Conservation (phyloP, 306 rosid species). For the Gillenia trifoliata region DNA sequence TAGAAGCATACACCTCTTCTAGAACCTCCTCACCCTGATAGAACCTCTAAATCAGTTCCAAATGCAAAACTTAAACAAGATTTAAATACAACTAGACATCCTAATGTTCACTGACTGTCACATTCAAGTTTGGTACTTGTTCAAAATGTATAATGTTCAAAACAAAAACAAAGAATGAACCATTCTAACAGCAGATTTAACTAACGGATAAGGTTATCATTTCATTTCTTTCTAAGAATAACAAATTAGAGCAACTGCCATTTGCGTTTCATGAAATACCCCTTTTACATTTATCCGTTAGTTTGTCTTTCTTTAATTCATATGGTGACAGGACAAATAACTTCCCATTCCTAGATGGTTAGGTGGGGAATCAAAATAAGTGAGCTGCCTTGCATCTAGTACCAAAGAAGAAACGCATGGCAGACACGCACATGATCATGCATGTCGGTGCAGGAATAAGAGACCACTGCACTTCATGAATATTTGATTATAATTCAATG, state of each 20-base stretch:
- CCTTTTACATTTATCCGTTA: not conserved
- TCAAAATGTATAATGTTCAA: not conserved
- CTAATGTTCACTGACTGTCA: not conserved
- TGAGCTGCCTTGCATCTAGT: not conserved
- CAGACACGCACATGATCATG: not conserved
- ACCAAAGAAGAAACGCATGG: not conserved
- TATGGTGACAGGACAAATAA: not conserved
- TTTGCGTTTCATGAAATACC: not conserved
- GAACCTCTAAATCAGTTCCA: constrained; percentile 27
- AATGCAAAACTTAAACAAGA: not conserved
- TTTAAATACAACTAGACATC: not conserved
- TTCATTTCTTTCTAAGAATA: not conserved
- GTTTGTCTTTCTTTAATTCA: not conserved
- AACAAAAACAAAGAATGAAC: not conserved
- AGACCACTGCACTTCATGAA: not conserved
- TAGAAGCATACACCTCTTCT: constrained; percentile 65
- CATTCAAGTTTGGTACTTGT: not conserved
- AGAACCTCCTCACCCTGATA: constrained; percentile 52
- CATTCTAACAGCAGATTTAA: not conserved
- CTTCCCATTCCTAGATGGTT: not conserved
- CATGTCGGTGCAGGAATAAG: not conserved
- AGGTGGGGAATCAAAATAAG: not conserved
- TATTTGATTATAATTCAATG: no score
- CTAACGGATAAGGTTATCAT: not conserved
- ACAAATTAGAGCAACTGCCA: not conserved